Evolutionary conservation across 192 early-diverging fungal species (phyloP).

Genomic region (Dispira simplex): DNA sequence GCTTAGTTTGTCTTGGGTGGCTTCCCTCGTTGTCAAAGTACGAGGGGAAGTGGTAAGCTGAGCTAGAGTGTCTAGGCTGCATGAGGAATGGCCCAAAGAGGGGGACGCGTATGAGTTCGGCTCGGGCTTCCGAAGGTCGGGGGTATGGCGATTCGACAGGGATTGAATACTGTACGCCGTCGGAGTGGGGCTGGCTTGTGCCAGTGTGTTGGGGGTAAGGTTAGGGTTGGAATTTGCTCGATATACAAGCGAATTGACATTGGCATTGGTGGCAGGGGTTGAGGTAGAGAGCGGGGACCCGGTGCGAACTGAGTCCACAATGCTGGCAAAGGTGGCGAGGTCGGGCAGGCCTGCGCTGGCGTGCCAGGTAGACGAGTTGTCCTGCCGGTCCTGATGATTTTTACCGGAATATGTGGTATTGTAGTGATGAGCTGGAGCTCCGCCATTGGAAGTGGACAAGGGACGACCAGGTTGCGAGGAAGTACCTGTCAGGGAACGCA

Average conservation of each 20-base stretch:
- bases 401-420: no score
- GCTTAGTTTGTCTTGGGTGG: background rate
- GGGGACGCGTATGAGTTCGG: background rate
- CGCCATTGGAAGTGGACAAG: no score
- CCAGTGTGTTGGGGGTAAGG: background rate
- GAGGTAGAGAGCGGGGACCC: background rate
- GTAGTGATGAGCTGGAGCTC: no score
- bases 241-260: background rate
- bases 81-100: background rate
- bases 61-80: conserved; percentile 5
- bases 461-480: no score
- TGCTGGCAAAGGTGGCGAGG: background rate
- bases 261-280: background rate
- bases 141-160: background rate
- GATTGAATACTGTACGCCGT: background rate
- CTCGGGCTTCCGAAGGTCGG: background rate
- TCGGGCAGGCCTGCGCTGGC: conserved; percentile 8
- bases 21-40: background rate
- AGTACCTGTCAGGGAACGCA: no score
- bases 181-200: background rate
- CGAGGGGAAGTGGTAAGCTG: conserved; percentile 3
- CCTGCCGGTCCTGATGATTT: no score
- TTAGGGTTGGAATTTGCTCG: background rate
- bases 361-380: no score
- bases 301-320: background rate